A percentile compares a stretch with the other conserved stretches of the same genome.
Evolutionary conservation across 2,329 filamentous ascomycete species (phyloP).

Genomic region (Paracoccidioides brasiliensis): DNA sequence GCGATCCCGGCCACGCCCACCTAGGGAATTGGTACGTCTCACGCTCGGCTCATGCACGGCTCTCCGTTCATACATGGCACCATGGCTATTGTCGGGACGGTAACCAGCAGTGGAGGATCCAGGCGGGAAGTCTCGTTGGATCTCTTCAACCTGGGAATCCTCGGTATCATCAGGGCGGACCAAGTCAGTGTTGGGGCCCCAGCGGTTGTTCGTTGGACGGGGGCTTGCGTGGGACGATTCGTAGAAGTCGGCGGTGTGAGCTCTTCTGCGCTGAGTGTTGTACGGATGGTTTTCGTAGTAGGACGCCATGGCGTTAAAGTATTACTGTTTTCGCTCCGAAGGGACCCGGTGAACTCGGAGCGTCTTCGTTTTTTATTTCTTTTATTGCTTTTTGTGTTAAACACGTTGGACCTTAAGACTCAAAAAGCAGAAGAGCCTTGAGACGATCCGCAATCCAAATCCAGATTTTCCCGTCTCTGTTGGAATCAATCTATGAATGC

Average conservation of each 20-base stretch:
- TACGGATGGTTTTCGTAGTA: slow-evolving; percentile 26
- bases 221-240: slow-evolving; percentile 19
- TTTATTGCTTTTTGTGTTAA: too few species aligned
- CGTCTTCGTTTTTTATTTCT: neutral
- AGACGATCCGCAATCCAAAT: neutral
- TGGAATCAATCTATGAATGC: neutral
- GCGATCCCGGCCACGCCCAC: slow-evolving; percentile 19
- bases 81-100: slow-evolving; percentile 18
- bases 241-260: slow-evolving; percentile 8
- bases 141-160: slow-evolving; percentile 59
- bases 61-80: neutral
- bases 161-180: slow-evolving; percentile 52
- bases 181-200: slow-evolving; percentile 10
- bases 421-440: neutral
- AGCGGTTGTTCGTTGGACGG: slow-evolving; percentile 10
- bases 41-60: slow-evolving; percentile 10
- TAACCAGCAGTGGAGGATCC: slow-evolving; percentile 27
- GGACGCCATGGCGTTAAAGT: slow-evolving; percentile 1
- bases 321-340: neutral
- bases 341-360: neutral
- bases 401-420: neutral
- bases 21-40: slow-evolving; percentile 26
- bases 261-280: slow-evolving; percentile 13
- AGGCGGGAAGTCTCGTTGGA: slow-evolving; percentile 72
- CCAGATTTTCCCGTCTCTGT: neutral